phyloP scores from a whole-genome alignment of 257 asterid species.

The Rhazya stricta region DNA sequence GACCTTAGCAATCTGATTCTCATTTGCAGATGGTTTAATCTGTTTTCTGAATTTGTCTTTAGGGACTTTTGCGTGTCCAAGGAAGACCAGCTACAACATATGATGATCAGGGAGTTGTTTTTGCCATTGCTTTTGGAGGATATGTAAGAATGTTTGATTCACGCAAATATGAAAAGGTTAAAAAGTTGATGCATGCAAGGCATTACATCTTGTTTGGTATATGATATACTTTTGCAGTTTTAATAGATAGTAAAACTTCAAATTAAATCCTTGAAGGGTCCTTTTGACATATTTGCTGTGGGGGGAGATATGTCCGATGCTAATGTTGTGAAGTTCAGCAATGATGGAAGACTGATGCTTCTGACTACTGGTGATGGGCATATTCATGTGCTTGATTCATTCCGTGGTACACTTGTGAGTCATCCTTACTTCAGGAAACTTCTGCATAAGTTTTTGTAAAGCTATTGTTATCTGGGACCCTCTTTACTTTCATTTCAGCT shows the following conservation, averaged over 20 bases:
- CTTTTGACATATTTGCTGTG: constrained; percentile 77
- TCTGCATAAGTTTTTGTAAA: constrained; percentile 4
- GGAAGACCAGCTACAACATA: constrained; percentile 93
- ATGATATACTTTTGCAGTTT: not conserved
- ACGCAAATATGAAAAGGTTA: constrained; percentile 88
- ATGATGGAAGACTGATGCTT: constrained; percentile 91
- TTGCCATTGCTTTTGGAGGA: constrained; percentile 90
- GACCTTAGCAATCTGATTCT: constrained; percentile 1
- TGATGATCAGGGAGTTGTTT: constrained; percentile 92
- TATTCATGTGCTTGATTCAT: constrained; percentile 88
- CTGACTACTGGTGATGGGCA: constrained; percentile 81
- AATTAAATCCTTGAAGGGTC: constrained; percentile 55
- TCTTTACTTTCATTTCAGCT: constrained; percentile 37
- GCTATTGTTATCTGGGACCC: constrained; percentile 10
- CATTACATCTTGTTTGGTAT: constrained; percentile 14
- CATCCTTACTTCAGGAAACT: constrained; percentile 10
- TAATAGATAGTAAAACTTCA: not conserved
- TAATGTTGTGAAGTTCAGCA: constrained; percentile 81
- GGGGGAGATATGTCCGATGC: constrained; percentile 93
- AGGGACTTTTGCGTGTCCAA: constrained; percentile 95
- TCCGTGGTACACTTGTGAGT: constrained; percentile 83
- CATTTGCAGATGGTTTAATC: constrained; percentile 20
- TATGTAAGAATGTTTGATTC: constrained; percentile 84
- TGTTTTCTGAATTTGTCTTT: constrained; percentile 16
- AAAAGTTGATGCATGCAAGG: constrained; percentile 16